Conservation (phyloP, 2,329 filamentous ascomycete genomes). For the Fusarium ambrosium region DNA sequence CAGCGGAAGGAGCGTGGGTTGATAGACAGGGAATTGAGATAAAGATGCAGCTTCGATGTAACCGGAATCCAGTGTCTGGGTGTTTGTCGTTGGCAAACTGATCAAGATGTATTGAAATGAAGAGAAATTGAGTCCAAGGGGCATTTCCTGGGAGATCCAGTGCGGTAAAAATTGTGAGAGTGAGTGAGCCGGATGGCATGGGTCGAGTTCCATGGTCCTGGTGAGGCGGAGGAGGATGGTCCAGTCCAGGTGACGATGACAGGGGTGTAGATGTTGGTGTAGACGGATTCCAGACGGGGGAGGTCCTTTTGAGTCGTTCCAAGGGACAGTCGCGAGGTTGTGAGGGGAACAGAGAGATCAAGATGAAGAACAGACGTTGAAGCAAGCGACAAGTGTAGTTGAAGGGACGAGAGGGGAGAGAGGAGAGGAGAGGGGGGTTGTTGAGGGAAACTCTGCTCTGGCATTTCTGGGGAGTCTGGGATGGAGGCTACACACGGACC, state of each 20-base stretch:
- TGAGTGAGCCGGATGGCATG: constrained; percentile 32
- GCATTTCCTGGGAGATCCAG: constrained; percentile 2
- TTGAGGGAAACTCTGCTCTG: constrained; percentile 42
- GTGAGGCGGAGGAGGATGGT: constrained; percentile 29
- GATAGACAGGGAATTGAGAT: constrained; percentile 34
- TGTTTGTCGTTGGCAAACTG: not conserved
- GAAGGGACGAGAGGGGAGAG: constrained; percentile 29
- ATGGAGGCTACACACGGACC: constrained; percentile 56
- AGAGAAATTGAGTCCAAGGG: not conserved
- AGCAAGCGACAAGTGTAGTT: constrained; percentile 10
- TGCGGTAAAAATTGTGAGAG: not conserved
- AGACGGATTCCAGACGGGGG: constrained; percentile 19
- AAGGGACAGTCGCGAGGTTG: constrained; percentile 4
- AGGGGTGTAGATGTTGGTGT: constrained; percentile 40
- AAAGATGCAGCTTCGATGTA: constrained; percentile 4
- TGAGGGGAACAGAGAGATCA: not conserved
- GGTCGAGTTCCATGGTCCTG: constrained; percentile 32
- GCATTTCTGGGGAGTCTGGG: not conserved
- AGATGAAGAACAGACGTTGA: constrained; percentile 2
- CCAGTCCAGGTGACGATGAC: constrained; percentile 34
- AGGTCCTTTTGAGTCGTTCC: constrained; percentile 9
- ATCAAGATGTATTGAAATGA: not conserved
- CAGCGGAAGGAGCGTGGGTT: constrained; percentile 13
- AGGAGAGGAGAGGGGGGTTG: constrained; percentile 41
- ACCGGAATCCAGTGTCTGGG: not conserved